A percentile compares a stretch with the other conserved stretches of the same genome.
Evolutionary conservation across 148 eudicot species (phyloP).

Genomic region (Agrostemma githago): DNA sequence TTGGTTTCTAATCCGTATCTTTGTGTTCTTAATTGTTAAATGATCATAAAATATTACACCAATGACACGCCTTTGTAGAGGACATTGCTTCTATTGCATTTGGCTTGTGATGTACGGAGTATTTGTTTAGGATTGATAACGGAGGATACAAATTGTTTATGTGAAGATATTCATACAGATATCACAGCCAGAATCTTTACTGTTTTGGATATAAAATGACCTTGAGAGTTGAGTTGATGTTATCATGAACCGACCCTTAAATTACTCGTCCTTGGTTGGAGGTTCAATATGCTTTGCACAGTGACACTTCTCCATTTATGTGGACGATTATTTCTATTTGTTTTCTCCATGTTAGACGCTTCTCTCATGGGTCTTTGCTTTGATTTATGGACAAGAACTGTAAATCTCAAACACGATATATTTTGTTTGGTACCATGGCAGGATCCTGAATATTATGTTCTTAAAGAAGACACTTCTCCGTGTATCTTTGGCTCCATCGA

Average conservation of each 20-base stretch:
- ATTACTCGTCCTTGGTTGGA: neutral
- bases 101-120: neutral
- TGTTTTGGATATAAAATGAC: too few species aligned
- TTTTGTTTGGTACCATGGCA: constrained; percentile 21
- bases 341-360: neutral
- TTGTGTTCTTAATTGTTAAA: neutral
- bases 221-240: too few species aligned
- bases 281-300: neutral
- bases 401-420: neutral
- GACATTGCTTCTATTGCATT: neutral
- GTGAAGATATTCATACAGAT: too few species aligned
- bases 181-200: too few species aligned
- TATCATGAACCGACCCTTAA: neutral
- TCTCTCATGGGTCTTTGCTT: neutral
- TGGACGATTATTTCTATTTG: neutral
- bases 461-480: constrained; percentile 78
- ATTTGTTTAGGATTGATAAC: neutral
- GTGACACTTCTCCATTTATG: too few species aligned
- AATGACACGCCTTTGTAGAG: neutral
- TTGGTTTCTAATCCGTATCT: neutral
- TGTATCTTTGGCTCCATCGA: constrained; percentile 92
- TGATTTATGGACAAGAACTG: neutral
- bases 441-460: constrained; percentile 83
- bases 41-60: neutral
- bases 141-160: neutral